Percentiles rank a stretch among this genome's conserved stretches.
These are phyloP conservation scores for Schizonepeta tenuifolia DNA, from an alignment of 257 asterid genomes.

Conservation along the genomic window DNA sequence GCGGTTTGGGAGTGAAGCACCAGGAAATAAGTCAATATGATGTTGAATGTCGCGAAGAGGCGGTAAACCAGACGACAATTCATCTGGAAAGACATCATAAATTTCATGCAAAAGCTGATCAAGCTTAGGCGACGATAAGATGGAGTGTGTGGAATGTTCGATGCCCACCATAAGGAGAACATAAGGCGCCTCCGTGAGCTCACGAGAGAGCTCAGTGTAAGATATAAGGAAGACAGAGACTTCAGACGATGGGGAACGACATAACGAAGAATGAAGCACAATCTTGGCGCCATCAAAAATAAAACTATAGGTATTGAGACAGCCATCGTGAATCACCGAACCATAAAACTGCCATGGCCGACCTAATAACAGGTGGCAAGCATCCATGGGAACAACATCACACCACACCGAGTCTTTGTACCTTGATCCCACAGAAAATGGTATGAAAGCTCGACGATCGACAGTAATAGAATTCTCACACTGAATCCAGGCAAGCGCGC, in stretches of 20 bases:
- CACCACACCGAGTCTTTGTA: neutral
- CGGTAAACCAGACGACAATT: neutral
- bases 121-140: neutral
- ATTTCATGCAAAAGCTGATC: neutral
- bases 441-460: neutral
- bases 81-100: neutral
- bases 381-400: neutral
- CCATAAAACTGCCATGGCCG: neutral
- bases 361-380: too few species aligned
- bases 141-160: neutral
- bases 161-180: neutral
- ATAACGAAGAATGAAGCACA: neutral
- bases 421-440: neutral
- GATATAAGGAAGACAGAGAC: neutral
- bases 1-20: neutral
- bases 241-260: neutral
- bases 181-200: too few species aligned
- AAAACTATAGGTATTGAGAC: neutral
- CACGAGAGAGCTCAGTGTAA: neutral
- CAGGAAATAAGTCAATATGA: neutral
- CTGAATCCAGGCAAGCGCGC: neutral
- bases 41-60: neutral
- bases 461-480: neutral
- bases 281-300: neutral
- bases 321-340: neutral